Evolutionary conservation across 2,329 filamentous ascomycete species (phyloP).

Genomic region (Colletotrichum sp.): DNA sequence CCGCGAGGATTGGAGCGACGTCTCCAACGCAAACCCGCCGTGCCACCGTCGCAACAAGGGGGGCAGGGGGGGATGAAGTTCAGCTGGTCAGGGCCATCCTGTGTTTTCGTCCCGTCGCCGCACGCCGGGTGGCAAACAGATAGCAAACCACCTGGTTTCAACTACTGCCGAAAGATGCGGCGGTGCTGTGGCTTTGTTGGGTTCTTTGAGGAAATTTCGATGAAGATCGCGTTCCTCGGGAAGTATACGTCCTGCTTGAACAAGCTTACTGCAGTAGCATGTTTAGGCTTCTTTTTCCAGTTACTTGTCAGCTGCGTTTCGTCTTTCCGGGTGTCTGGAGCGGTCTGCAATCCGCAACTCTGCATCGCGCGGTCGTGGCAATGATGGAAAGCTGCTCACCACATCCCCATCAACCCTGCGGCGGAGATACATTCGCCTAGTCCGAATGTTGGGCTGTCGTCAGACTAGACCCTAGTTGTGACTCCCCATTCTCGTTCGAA

Average conservation of each 20-base stretch:
- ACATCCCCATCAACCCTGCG: background rate
- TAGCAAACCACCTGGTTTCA: conserved; percentile 4
- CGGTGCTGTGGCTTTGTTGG: background rate
- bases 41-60: background rate
- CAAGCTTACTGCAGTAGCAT: background rate
- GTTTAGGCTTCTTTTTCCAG: background rate
- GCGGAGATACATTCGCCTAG: background rate
- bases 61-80: background rate
- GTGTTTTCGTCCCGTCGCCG: background rate
- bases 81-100: conserved; percentile 2
- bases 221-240: background rate
- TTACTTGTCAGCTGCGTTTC: background rate
- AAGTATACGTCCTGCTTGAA: background rate
- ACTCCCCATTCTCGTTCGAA: background rate
- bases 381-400: background rate
- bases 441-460: background rate
- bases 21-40: background rate
- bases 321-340: background rate
- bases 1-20: background rate
- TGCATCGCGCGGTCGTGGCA: conserved; percentile 3
- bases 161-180: background rate
- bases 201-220: background rate
- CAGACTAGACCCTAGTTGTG: background rate
- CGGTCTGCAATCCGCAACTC: background rate
- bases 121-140: conserved; percentile 8